A percentile compares a stretch with the other conserved stretches of the same genome.
Conservation (phyloP, 345 rosid species). For the Raphanus sativus region DNA sequence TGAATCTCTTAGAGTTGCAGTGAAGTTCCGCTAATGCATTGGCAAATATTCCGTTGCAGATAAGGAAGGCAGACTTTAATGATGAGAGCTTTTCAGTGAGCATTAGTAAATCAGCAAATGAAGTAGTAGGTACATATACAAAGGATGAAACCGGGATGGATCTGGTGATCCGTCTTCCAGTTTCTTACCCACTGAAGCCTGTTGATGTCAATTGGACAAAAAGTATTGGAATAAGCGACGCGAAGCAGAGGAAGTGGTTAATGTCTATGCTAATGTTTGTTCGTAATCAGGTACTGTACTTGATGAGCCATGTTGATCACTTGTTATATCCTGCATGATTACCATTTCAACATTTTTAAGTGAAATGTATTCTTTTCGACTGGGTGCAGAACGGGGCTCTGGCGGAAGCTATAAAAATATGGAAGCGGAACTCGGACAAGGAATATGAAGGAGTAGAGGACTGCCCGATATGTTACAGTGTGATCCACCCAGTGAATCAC, state of each 20-base stretch:
- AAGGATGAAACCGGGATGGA: slow-evolving; percentile 97
- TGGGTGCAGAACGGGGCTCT: slow-evolving; percentile 85
- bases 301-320: slow-evolving; percentile 12
- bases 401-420: slow-evolving; percentile 84
- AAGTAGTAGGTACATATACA: slow-evolving; percentile 88
- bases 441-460: slow-evolving; percentile 96
- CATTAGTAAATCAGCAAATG: slow-evolving; percentile 90
- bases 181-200: slow-evolving; percentile 75
- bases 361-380: neutral
- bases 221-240: slow-evolving; percentile 88
- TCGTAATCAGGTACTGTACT: slow-evolving; percentile 75
- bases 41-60: slow-evolving; percentile 50
- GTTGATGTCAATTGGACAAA: slow-evolving; percentile 83
- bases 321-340: slow-evolving; percentile 18
- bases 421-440: slow-evolving; percentile 92
- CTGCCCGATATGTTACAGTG: slow-evolving; percentile 98
- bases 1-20: neutral
- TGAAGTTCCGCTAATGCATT: slow-evolving; percentile 1
- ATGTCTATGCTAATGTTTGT: slow-evolving; percentile 93
- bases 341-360: neutral
- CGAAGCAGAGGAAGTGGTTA: slow-evolving; percentile 94
- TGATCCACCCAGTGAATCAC: slow-evolving; percentile 85
- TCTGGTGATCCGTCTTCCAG: slow-evolving; percentile 86
- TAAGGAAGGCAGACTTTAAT: slow-evolving; percentile 74
- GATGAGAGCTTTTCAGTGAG: slow-evolving; percentile 86